These are phyloP conservation scores for Hypomontagnella submonticulosa DNA, from an alignment of 495 filamentous ascomycete genomes.

Conservation along the genomic window DNA sequence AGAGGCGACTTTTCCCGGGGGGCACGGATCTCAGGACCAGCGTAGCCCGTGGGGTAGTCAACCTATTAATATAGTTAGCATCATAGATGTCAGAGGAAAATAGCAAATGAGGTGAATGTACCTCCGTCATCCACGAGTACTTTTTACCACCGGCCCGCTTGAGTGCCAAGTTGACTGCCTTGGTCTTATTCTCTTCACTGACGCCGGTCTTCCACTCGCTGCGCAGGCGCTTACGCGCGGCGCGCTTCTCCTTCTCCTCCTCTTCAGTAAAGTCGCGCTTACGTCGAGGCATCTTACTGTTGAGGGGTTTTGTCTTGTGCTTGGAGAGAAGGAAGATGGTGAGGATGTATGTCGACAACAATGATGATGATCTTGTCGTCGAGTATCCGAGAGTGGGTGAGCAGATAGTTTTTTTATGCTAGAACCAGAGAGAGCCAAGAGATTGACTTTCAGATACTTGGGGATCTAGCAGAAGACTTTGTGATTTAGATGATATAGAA, in stretches of 20 bases:
- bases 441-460: too few species aligned
- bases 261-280: neutral
- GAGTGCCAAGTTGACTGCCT: constrained; percentile 16
- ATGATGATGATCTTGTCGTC: too few species aligned
- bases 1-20: too few species aligned
- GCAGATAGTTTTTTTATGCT: too few species aligned
- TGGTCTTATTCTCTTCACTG: neutral
- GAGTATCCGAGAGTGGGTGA: too few species aligned
- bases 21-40: too few species aligned
- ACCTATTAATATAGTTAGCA: neutral
- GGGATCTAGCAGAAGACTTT: too few species aligned
- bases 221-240: constrained; percentile 1
- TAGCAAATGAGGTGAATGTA: neutral
- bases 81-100: neutral
- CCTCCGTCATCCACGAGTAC: constrained; percentile 39
- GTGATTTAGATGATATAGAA: too few species aligned
- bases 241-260: constrained; percentile 1
- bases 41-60: too few species aligned
- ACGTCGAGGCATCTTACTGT: constrained; percentile 7
- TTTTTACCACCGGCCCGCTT: constrained; percentile 8
- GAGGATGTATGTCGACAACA: too few species aligned
- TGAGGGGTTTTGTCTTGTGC: neutral
- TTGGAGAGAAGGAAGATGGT: too few species aligned
- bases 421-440: too few species aligned
- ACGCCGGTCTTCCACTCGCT: neutral